Base-by-base conservation (phyloP, 768 basidiomycete genomes). In the Macrolepiota fuliginosa region DNA sequence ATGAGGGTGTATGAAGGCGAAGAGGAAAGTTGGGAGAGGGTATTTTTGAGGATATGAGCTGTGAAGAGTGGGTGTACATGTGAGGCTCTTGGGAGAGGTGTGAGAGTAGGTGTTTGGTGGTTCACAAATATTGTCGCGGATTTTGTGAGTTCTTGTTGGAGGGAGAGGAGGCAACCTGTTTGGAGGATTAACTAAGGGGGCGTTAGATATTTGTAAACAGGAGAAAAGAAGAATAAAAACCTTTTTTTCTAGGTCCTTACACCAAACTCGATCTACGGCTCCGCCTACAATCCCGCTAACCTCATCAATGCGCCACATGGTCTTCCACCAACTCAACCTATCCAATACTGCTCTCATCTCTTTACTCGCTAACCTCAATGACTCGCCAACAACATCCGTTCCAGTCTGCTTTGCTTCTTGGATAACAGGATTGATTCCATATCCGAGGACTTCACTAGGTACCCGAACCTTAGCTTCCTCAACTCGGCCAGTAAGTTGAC, bases 31-130 rank as follows among this genome's bases (percentile, higher is more conserved):
- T 90, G 90, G 7, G 79, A 76, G 35, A 91, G 75, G 6, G 72
- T 69, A 67, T 92, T 91, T 45, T 74, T 73, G 4, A 91, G 80
- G 42, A 92, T 71, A 7, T 82, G 76, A 0, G 88, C 88, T 5
- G 77, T 71, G 9, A 80, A 67, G 1, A 73, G 64, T 4, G 72
- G 72, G 12, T 22, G 39, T 25, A 37, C 51, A 39, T 12, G 58
- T 37, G 19, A 15, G 39, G n/a, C 32, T 19, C 6, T 37, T 49
- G 54, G 39, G 35, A 46, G 47, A 17, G 13, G 35, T 39, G 32
- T 15, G 25, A 29, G 36, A 15, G 60, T 37, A 32, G 60, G 29
- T n/a, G 58, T 36, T 36, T 54, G 53, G 35, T 27, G 35, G 25
- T 36, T 19, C 39, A 55, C 60, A 17, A 86, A 73, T 2, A 62